Conservation (phyloP, 305 asterid species). For the Fraxinus greggii region DNA sequence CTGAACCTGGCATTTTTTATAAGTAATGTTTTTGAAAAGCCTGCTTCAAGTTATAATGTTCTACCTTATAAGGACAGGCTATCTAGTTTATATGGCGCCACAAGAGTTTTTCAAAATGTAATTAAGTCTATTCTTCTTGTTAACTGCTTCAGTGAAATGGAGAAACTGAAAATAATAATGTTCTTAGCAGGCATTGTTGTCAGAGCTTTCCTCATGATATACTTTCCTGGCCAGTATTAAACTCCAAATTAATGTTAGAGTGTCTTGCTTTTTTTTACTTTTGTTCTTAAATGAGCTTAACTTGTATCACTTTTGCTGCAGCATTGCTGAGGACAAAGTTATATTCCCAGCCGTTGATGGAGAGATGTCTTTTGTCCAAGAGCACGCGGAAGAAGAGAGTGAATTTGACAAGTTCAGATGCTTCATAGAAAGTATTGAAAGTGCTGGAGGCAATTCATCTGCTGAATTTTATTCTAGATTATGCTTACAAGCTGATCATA, state of each 20-base stretch:
- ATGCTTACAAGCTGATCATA: constrained; percentile 91
- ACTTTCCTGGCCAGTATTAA: neutral
- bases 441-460: constrained; percentile 84
- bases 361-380: constrained; percentile 86
- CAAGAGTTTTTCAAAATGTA: neutral
- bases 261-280: constrained; percentile 10
- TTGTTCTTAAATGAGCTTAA: constrained; percentile 15
- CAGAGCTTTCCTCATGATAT: neutral
- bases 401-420: constrained; percentile 87
- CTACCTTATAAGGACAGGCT: neutral
- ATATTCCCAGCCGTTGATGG: constrained; percentile 94
- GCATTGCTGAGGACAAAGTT: constrained; percentile 98
- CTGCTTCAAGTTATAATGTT: neutral
- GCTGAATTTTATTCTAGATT: constrained; percentile 81
- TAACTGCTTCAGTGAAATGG: neutral
- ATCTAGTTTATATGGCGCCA: neutral
- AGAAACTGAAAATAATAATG: neutral
- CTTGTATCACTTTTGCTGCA: constrained; percentile 42
- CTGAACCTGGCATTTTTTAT: neutral
- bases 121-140: neutral
- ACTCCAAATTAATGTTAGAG: neutral
- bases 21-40: neutral
- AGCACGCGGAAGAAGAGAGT: constrained; percentile 95
- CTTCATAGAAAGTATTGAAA: constrained; percentile 83
- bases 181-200: neutral